Evolutionary conservation across 2,329 filamentous ascomycete species (phyloP).

Genomic region (Chrysoporthe austroafricana): DNA sequence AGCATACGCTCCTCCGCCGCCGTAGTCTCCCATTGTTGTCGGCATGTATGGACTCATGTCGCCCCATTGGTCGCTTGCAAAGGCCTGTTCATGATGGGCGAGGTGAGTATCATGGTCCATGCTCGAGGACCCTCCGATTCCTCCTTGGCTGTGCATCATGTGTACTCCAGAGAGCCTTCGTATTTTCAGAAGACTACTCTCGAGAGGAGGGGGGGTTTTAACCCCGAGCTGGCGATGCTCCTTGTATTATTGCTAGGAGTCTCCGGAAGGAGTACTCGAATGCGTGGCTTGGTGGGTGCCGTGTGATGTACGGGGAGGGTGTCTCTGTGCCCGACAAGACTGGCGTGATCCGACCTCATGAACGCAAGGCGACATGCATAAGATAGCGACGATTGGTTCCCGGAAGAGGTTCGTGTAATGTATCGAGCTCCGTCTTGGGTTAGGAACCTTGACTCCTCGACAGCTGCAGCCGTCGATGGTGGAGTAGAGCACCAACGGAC

Average conservation of each 20-base stretch:
- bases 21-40: conserved; percentile 72
- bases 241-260: conserved; percentile 10
- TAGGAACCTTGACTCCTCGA: conserved; percentile 40
- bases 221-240: background rate
- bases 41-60: conserved; percentile 67
- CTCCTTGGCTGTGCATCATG: conserved; percentile 51
- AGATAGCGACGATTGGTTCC: conserved; percentile 47
- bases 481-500: conserved; percentile 34
- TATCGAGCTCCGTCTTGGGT: conserved; percentile 33
- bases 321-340: conserved; percentile 38
- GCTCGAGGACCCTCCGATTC: conserved; percentile 43
- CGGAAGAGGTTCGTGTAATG: conserved; percentile 29
- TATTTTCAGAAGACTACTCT: background rate
- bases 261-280: background rate
- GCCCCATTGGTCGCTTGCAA: conserved; percentile 56
- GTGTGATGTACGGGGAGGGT: conserved; percentile 35
- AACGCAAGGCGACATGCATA: conserved; percentile 54
- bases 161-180: conserved; percentile 25
- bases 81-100: conserved; percentile 45
- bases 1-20: conserved; percentile 55
- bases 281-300: conserved; percentile 30
- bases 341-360: conserved; percentile 45
- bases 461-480: conserved; percentile 38
- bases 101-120: conserved; percentile 53
- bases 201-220: background rate